Evolutionary conservation across 2,329 filamentous ascomycete genomes (phyloP).

Genomic region (Colletotrichum theobromicola): DNA sequence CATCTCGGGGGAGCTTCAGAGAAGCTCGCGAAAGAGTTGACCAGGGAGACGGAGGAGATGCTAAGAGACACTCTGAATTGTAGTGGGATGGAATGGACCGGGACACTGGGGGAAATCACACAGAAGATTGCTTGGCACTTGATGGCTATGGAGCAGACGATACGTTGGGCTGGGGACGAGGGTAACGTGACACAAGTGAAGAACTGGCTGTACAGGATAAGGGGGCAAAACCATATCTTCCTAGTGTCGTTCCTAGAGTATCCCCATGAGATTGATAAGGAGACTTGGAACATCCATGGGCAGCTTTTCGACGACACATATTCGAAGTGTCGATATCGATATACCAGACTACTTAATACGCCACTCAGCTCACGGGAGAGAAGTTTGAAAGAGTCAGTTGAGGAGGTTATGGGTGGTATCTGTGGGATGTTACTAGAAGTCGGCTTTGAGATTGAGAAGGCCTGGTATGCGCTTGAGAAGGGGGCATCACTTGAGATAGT

Average conservation of each 20-base stretch:
- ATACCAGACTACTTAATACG: constrained; percentile 37
- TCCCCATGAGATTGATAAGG: constrained; percentile 28
- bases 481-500: neutral
- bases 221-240: constrained; percentile 46
- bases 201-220: constrained; percentile 34
- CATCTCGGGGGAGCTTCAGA: constrained; percentile 35
- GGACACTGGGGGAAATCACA: constrained; percentile 45
- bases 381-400: constrained; percentile 41
- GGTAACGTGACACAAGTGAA: constrained; percentile 29
- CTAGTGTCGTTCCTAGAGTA: constrained; percentile 52
- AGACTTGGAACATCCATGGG: constrained; percentile 37
- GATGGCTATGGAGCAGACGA: constrained; percentile 33
- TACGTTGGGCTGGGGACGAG: constrained; percentile 13
- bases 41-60: constrained; percentile 31
- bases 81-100: constrained; percentile 49
- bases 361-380: constrained; percentile 38
- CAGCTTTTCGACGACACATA: constrained; percentile 40
- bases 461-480: constrained; percentile 36
- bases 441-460: constrained; percentile 44
- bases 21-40: constrained; percentile 39
- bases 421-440: constrained; percentile 45
- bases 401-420: constrained; percentile 44
- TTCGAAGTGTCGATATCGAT: constrained; percentile 45
- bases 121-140: constrained; percentile 39
- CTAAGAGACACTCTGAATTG: constrained; percentile 31